Evolutionary conservation across 208 protist species (phyloP).

Genomic region (Wallacemonas collosoma): DNA sequence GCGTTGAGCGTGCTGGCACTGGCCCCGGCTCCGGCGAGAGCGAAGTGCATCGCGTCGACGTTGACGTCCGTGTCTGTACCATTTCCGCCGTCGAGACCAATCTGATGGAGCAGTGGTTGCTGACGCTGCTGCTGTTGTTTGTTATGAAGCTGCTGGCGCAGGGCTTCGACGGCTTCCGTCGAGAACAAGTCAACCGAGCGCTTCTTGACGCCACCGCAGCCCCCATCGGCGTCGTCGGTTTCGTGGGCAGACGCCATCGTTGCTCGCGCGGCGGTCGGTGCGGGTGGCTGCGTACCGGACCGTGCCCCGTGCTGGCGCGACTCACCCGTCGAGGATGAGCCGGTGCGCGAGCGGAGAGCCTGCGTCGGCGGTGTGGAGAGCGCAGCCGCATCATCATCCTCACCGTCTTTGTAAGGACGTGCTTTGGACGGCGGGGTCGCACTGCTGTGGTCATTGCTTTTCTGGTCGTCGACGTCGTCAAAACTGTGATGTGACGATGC

Average conservation of each 20-base stretch:
- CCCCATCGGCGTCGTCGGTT: not conserved
- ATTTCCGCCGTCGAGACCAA: not conserved
- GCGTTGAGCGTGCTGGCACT: conserved; percentile 21
- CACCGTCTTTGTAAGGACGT: too few species aligned
- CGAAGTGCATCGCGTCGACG: not conserved
- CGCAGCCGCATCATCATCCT: too few species aligned
- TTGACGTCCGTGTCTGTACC: conserved; percentile 14
- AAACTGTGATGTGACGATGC: too few species aligned
- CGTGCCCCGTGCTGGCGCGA: too few species aligned
- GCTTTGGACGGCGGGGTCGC: too few species aligned
- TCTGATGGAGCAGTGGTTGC: not conserved
- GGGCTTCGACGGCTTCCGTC: not conserved
- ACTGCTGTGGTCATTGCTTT: too few species aligned
- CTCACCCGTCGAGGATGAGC: too few species aligned
- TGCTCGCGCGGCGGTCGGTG: not conserved
- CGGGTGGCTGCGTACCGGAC: too few species aligned
- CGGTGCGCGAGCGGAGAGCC: not conserved
- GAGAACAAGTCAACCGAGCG: conserved; percentile 6
- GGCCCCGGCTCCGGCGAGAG: conserved; percentile 7
- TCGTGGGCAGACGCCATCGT: not conserved
- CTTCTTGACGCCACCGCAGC: too few species aligned
- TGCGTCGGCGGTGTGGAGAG: conserved; percentile 11
- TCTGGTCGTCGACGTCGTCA: too few species aligned
- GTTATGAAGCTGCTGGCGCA: not conserved
- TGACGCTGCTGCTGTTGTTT: not conserved